Conservation (phyloP, 1,139 yeast species). For the Zygosaccharomyces pseudobailii region DNA sequence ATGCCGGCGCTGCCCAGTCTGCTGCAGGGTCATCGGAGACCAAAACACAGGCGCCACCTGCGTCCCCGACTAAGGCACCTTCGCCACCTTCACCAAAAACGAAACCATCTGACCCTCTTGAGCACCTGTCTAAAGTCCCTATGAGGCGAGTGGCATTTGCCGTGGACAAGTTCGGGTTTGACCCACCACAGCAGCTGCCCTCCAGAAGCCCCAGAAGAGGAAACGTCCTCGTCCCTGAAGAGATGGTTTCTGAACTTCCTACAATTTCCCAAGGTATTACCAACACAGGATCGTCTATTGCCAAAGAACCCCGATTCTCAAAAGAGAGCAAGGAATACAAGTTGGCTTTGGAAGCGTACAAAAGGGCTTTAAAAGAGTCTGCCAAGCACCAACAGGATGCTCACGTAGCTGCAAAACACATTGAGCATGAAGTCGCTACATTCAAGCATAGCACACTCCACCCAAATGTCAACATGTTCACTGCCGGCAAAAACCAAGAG, state of each 20-base stretch:
- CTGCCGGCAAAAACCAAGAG: constrained; percentile 6
- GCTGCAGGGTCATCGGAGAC: constrained; percentile 23
- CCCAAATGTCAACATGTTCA: neutral
- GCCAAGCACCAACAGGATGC: constrained; percentile 73
- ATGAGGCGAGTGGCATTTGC: constrained; percentile 73
- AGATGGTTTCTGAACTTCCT: constrained; percentile 53
- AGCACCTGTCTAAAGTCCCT: constrained; percentile 37
- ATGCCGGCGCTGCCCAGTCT: constrained; percentile 6
- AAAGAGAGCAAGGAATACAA: constrained; percentile 48
- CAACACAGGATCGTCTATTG: constrained; percentile 24
- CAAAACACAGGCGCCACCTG: constrained; percentile 15
- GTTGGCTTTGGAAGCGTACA: constrained; percentile 55
- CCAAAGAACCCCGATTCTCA: constrained; percentile 31
- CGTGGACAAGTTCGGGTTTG: constrained; percentile 58
- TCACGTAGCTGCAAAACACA: constrained; percentile 61
- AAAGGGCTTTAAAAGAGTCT: constrained; percentile 52
- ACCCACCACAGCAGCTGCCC: constrained; percentile 96
- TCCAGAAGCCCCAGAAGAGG: constrained; percentile 80
- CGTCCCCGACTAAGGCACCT: constrained; percentile 34
- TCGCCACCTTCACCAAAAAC: constrained; percentile 42
- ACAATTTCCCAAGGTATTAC: constrained; percentile 64
- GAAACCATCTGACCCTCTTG: constrained; percentile 32
- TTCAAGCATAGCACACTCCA: constrained; percentile 22
- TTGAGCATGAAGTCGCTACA: constrained; percentile 57
- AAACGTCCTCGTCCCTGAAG: constrained; percentile 72